A percentile compares a stretch with the other conserved stretches of the same genome.
Conservation (phyloP, 164 flowering plant species). For the Litsea cubeba region DNA sequence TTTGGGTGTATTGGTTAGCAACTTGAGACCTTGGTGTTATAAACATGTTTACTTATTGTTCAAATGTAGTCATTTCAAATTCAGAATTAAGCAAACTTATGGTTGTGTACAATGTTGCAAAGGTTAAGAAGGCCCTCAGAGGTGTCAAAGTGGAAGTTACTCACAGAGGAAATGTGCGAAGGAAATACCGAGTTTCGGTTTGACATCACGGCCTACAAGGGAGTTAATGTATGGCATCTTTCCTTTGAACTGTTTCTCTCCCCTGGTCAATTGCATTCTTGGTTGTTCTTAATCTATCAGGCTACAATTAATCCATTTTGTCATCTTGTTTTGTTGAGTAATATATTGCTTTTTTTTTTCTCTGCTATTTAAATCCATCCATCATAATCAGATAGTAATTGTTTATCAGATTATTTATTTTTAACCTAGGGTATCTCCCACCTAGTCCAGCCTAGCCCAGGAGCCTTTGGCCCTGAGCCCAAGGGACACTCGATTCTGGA, state of each 20-base stretch:
- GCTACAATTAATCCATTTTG: neutral
- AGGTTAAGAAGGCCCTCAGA: slow-evolving; percentile 65
- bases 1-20: too few species aligned
- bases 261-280: too few species aligned
- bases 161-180: slow-evolving; percentile 53
- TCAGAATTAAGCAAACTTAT: neutral
- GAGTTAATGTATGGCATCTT: slow-evolving; percentile 42
- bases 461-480: too few species aligned
- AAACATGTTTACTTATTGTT: neutral
- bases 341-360: neutral
- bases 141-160: slow-evolving; percentile 76
- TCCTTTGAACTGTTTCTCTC: neutral
- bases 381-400: neutral
- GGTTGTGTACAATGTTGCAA: slow-evolving; percentile 1
- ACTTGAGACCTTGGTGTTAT: neutral
- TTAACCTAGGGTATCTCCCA: too few species aligned
- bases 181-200: slow-evolving; percentile 58
- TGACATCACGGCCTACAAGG: slow-evolving; percentile 59
- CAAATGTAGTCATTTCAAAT: neutral
- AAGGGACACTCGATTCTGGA: too few species aligned
- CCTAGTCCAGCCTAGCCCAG: too few species aligned
- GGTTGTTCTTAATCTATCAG: too few species aligned
- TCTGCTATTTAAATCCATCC: neutral
- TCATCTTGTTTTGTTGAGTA: neutral
- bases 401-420: neutral